Base-by-base conservation (phyloP, 208 protist species). In the Trypanosoma melophagium region DNA sequence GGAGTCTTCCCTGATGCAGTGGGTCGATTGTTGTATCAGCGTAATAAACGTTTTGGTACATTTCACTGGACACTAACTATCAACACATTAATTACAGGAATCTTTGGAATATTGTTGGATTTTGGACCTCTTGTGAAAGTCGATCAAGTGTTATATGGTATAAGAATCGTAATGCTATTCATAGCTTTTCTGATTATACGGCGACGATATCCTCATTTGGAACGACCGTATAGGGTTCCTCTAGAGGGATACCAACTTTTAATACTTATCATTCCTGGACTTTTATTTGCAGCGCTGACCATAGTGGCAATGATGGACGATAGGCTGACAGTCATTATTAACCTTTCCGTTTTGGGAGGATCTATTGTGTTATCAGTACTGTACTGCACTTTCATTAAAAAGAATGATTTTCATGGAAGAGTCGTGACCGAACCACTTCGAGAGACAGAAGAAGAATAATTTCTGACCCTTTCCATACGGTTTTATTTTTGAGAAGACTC, bases 61-160 rank as follows among this genome's bases (percentile, higher is more conserved):
- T 82, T 90, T 64, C 88, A 84, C 61, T 89, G 80, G 80, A 74
- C 85, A 41, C 60, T 94, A 60, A 90, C 77, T 24, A 52, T 87
- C 49, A 94, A 94, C 73, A 69, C 81, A 38, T 17, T 88, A 12
- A 50, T 91, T 47, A 91, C 83, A 3, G 83, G 71, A 3, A 40
- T 91, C 12, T 89, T 94, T 52, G 87, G 83, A 14, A 71, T 72
- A 0, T 62, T 83, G 17, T 64, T 89, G 8, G 74, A 80, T 63
- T 94, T 94, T 69, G 83, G 75, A 12, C 69, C 83, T 14, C 68
- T 94, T 28, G 80, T 94, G 25, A 79, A 82, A 62, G 57, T 86
- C 2, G 85, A 91, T 75, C 88, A 94, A 62, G 80, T 86, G 17
- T 71, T 94, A 9, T 94, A 94, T 53, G 83, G 83, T 60, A 79